These are phyloP conservation scores for Lumnitzera littorea DNA, from an alignment of 345 rosid species.

Conservation along the genomic window DNA sequence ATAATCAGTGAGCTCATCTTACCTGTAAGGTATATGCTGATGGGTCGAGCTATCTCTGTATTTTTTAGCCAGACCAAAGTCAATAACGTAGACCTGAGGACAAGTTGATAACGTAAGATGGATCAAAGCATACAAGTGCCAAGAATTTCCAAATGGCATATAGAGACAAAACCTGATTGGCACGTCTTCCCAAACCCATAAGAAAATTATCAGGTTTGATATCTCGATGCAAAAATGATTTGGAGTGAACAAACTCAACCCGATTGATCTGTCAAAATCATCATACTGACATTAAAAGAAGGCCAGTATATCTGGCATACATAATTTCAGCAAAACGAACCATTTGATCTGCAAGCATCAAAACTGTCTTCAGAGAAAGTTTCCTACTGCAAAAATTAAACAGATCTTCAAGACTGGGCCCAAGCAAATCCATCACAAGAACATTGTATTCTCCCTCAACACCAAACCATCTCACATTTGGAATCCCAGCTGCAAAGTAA, in stretches of 20 bases:
- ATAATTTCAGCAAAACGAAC: slow-evolving; percentile 20
- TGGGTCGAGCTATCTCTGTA: slow-evolving; percentile 77
- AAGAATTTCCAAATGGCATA: not conserved
- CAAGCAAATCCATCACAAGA: slow-evolving; percentile 92
- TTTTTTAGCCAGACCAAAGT: slow-evolving; percentile 95
- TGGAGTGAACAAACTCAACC: slow-evolving; percentile 83
- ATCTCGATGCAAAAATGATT: slow-evolving; percentile 93
- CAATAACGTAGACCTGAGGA: slow-evolving; percentile 68
- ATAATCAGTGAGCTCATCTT: slow-evolving; percentile 6
- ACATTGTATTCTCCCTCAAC: slow-evolving; percentile 90
- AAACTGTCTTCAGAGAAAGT: slow-evolving; percentile 83
- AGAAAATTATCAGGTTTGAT: slow-evolving; percentile 94
- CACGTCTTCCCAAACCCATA: slow-evolving; percentile 94
- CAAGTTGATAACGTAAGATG: slow-evolving; percentile 2
- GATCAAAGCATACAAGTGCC: not conserved
- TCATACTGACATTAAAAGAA: slow-evolving; percentile 3
- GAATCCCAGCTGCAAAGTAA: slow-evolving; percentile 73
- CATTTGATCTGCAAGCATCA: slow-evolving; percentile 99
- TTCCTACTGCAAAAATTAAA: slow-evolving; percentile 85
- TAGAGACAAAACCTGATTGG: slow-evolving; percentile 59
- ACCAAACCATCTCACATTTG: slow-evolving; percentile 86
- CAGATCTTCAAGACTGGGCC: slow-evolving; percentile 94
- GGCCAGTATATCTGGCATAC: not conserved
- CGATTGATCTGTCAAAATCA: slow-evolving; percentile 59
- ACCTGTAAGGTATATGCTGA: slow-evolving; percentile 94